Conservation (phyloP, 2,329 filamentous ascomycete species). For the Diaporthe nobilis region DNA sequence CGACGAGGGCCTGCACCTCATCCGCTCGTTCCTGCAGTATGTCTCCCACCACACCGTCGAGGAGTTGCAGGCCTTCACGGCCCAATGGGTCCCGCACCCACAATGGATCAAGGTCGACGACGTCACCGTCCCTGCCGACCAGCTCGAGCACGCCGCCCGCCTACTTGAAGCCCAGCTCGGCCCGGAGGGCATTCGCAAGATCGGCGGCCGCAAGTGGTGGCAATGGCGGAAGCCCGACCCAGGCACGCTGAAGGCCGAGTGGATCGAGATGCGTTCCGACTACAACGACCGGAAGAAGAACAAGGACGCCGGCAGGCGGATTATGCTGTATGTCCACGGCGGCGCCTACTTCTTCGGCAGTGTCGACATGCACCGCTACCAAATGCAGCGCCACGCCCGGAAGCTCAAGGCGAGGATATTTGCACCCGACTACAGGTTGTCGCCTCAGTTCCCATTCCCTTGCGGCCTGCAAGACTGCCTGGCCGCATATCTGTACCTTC, state of each 20-base stretch:
- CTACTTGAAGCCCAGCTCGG: slow-evolving; percentile 83
- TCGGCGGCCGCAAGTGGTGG: slow-evolving; percentile 92
- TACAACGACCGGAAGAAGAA: slow-evolving; percentile 78
- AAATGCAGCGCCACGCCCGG: slow-evolving; percentile 94
- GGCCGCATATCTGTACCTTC: slow-evolving; percentile 86
- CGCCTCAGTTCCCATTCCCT: slow-evolving; percentile 96
- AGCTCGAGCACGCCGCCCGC: slow-evolving; percentile 76
- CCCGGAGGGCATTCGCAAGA: slow-evolving; percentile 76
- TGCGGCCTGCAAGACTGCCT: slow-evolving; percentile 93
- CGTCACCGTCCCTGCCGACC: slow-evolving; percentile 74
- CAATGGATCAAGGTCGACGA: slow-evolving; percentile 87
- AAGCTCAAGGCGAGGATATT: slow-evolving; percentile 93
- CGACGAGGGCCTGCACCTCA: slow-evolving; percentile 89
- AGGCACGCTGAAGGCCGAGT: slow-evolving; percentile 82
- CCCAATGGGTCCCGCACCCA: slow-evolving; percentile 91
- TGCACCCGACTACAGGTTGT: slow-evolving; percentile 87
- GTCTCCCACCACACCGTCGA: slow-evolving; percentile 93
- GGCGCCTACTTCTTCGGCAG: slow-evolving; percentile 97
- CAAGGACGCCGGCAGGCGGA: slow-evolving; percentile 73
- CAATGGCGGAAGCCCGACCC: slow-evolving; percentile 80
- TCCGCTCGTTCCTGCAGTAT: slow-evolving; percentile 87
- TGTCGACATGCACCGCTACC: slow-evolving; percentile 97
- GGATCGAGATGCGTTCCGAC: slow-evolving; percentile 95
- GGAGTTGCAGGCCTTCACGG: slow-evolving; percentile 91
- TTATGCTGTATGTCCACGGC: slow-evolving; percentile 95